Base-by-base conservation (phyloP, 1,284 basidiomycete genomes). In the Pascua sp. region DNA sequence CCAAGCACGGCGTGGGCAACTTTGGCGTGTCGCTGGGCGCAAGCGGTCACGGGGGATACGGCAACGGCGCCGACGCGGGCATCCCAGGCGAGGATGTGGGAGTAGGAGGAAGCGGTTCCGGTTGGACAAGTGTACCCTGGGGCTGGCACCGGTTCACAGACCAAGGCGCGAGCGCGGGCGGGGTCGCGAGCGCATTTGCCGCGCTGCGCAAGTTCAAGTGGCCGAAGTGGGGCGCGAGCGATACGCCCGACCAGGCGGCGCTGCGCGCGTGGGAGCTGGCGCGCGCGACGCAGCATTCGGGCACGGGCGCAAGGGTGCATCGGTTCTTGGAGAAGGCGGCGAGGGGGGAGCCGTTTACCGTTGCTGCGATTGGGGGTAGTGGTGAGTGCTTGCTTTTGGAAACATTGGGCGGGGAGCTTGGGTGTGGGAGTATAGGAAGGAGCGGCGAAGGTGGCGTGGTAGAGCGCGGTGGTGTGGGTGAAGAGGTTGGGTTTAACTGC, bases 361-460 rank as follows among this genome's bases (percentile, higher is more conserved):
- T 77, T 0, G 65, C 70, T 4, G 65, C 68, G 8, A 66, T 78
- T 38, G 76, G 76, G 5, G 76, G 75, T 0, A 76, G 73, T 60
- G 68, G 76, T 76, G 48, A 51, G 74, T 65, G 66, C n/a, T n/a
- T n/a, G n/a, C n/a, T 64, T 8, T 18, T 13, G 24, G 4, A 15
- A n/a, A 12, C 1, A 18, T 32, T 40, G 8, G 4, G n/a, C 11
- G 16, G 15, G 5, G 12, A n/a, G 11, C 17, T 47, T n/a, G n/a
- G n/a, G n/a, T n/a, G n/a, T n/a, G n/a, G 24, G 24, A 32, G 24
- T 3, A 32, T 3, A 32, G 24, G 24, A 32, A 32, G 24, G 24
- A 7, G 24, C 24, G 24, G 24, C 4, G 24, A 32, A 32, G 24
- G 24, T 3, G 24, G 24, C 24, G 24, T 32, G 24, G 24, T 3